Evolutionary conservation across 768 basidiomycete genomes (phyloP).

Genomic region (Mycena amicta): DNA sequence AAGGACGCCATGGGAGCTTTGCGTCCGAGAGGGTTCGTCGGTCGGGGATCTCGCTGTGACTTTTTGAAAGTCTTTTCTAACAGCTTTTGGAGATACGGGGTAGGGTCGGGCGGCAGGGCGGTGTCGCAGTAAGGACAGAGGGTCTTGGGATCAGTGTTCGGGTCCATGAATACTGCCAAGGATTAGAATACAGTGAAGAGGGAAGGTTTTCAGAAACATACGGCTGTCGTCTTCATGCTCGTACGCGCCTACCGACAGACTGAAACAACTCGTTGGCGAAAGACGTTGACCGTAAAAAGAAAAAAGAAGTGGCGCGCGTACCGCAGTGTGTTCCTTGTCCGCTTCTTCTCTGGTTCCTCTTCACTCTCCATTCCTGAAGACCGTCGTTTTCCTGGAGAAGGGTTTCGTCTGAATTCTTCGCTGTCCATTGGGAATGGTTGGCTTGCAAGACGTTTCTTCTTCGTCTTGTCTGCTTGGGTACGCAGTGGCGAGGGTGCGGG

Average conservation of each 20-base stretch:
- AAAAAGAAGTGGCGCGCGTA: neutral
- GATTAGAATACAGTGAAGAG: neutral
- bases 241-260: neutral
- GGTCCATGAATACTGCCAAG: conserved; percentile 22
- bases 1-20: conserved; percentile 59
- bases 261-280: neutral
- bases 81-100: conserved; percentile 57
- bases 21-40: conserved; percentile 66
- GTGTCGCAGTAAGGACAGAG: conserved; percentile 85
- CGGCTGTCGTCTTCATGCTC: neutral
- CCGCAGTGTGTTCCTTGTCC: conserved; percentile 11
- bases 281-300: neutral
- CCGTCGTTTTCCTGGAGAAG: conserved; percentile 11
- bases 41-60: conserved; percentile 64
- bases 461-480: neutral
- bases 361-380: conserved; percentile 15
- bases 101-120: conserved; percentile 62
- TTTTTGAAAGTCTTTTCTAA: conserved; percentile 53
- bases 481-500: neutral
- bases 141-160: conserved; percentile 59
- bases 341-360: conserved; percentile 17
- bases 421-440: conserved; percentile 19
- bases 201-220: neutral
- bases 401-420: neutral
- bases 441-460: neutral